Conservation (phyloP, 148 eudicot species). For the Rhododendron ovatum region DNA sequence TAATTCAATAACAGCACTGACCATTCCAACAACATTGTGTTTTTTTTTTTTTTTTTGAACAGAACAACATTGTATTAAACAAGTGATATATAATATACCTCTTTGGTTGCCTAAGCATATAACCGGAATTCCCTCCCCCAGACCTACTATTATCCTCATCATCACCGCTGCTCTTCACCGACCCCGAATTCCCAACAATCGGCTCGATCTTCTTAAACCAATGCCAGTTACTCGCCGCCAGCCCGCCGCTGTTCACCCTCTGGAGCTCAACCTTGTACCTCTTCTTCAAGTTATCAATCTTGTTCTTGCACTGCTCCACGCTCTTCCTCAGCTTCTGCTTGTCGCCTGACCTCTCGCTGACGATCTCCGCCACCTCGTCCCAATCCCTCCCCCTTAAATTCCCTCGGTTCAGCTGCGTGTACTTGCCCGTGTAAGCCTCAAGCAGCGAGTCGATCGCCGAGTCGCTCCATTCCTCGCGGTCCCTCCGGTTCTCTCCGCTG, state of each 20-base stretch:
- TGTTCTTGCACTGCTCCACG: slow-evolving; percentile 18
- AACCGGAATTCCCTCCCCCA: slow-evolving; percentile 6
- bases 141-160: slow-evolving; percentile 9
- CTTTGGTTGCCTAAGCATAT: slow-evolving; percentile 14
- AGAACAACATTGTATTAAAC: not conserved
- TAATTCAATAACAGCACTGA: not conserved
- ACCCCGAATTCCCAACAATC: slow-evolving; percentile 4
- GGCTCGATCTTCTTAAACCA: slow-evolving; percentile 14
- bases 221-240: not conserved
- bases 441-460: slow-evolving; percentile 8
- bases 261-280: slow-evolving; percentile 15
- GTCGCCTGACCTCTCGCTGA: slow-evolving; percentile 11
- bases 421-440: slow-evolving; percentile 11
- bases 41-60: too few species aligned
- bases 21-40: not conserved
- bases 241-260: slow-evolving; percentile 3
- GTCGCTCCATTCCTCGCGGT: slow-evolving; percentile 17
- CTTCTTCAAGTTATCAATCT: slow-evolving; percentile 17
- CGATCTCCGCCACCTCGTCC: slow-evolving; percentile 17
- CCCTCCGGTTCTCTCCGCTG: slow-evolving; percentile 1
- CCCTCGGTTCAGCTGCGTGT: slow-evolving; percentile 7
- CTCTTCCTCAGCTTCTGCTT: not conserved
- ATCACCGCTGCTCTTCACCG: not conserved
- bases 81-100: not conserved
- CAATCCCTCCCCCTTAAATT: slow-evolving; percentile 13